A percentile compares a stretch with the other conserved stretches of the same genome.
Evolutionary conservation across 1,284 basidiomycete species (phyloP).

Genomic region (Cerrena zonata): DNA sequence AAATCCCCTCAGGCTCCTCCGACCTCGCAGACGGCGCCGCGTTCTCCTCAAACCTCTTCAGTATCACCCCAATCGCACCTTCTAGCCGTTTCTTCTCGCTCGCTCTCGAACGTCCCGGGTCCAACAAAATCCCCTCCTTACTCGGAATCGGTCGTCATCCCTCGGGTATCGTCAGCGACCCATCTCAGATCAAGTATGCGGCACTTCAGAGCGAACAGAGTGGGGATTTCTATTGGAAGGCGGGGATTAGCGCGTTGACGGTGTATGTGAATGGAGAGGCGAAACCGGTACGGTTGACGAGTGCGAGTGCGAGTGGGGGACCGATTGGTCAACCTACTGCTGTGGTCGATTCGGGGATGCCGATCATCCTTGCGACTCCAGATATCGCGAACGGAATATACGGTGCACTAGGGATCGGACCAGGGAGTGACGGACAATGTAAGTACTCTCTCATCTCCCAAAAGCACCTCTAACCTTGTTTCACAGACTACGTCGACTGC

Average conservation of each 20-base stretch:
- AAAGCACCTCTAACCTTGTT: not conserved
- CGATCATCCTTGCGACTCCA: conserved; percentile 54
- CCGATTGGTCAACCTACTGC: conserved; percentile 41
- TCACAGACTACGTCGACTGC: conserved; percentile 65
- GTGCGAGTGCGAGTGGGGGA: conserved; percentile 24
- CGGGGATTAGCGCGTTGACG: conserved; percentile 46
- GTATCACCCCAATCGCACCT: conserved; percentile 54
- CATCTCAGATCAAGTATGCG: conserved; percentile 48
- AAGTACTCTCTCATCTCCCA: conserved; percentile 25
- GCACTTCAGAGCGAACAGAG: conserved; percentile 32
- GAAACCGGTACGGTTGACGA: conserved; percentile 33
- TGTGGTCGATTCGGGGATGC: conserved; percentile 64
- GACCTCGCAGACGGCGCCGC: conserved; percentile 57
- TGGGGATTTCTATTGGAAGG: conserved; percentile 57
- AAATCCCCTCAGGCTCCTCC: conserved; percentile 40
- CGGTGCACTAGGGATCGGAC: conserved; percentile 60
- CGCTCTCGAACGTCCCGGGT: conserved; percentile 62
- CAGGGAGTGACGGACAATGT: conserved; percentile 61
- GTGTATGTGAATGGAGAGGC: conserved; percentile 49
- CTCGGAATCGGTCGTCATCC: conserved; percentile 68
- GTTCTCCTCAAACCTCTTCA: conserved; percentile 60
- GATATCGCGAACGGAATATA: conserved; percentile 70
- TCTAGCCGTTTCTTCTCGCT: conserved; percentile 58
- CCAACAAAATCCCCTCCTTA: conserved; percentile 44
- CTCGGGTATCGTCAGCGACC: conserved; percentile 41